phyloP scores from a whole-genome alignment of 129 eudicot species.

The Chrysanthemum seticuspe region DNA sequence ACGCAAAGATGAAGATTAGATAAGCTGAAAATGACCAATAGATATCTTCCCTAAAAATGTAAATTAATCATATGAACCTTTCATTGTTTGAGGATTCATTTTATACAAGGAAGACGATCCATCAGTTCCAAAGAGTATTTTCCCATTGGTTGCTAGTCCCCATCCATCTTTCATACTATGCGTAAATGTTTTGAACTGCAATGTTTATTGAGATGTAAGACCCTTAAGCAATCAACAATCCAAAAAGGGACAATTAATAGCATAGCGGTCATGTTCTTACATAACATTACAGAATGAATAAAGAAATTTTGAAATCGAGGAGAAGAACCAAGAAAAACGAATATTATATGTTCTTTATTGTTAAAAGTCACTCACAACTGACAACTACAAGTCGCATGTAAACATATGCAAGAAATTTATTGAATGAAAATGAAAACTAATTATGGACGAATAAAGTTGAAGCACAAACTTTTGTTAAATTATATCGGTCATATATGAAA shows the following conservation, averaged over 20 bases:
- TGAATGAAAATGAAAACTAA: neutral
- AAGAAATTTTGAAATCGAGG: neutral
- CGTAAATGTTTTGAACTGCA: constrained; percentile 67
- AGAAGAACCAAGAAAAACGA: neutral
- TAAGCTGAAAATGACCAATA: constrained; percentile 1
- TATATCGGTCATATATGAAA: constrained; percentile 80
- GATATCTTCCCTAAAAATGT: neutral
- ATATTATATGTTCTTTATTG: neutral
- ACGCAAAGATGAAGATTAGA: constrained; percentile 8
- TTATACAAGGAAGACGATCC: constrained; percentile 78
- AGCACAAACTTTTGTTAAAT: constrained; percentile 78
- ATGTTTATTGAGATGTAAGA: constrained; percentile 25
- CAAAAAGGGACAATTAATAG: neutral
- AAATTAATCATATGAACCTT: constrained; percentile 44
- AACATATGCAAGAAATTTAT: neutral
- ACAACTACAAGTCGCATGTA: neutral
- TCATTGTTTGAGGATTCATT: constrained; percentile 63
- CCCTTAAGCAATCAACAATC: neutral
- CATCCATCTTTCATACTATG: constrained; percentile 92
- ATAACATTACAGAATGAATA: neutral
- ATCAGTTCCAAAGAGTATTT: constrained; percentile 80
- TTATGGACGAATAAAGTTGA: constrained; percentile 28
- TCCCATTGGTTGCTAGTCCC: constrained; percentile 96
- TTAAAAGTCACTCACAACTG: constrained; percentile 1
- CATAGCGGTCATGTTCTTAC: constrained; percentile 8